Percentiles rank a stretch among this genome's conserved stretches.
phyloP scores from a whole-genome alignment of 2,329 filamentous ascomycete genomes.

The Dothistroma septosporum region DNA sequence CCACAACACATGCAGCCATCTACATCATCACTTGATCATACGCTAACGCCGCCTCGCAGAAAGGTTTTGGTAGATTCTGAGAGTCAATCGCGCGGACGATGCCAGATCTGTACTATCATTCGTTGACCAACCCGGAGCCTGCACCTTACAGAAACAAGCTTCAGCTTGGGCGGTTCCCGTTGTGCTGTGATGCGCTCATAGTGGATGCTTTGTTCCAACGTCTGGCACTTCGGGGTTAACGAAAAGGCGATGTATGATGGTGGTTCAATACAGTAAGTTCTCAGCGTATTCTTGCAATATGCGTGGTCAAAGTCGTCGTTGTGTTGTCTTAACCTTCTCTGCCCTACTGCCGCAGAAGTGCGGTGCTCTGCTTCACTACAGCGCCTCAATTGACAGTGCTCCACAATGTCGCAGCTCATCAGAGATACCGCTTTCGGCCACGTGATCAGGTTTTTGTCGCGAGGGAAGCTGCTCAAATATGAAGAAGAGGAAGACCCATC shows the following conservation, averaged over 20 bases:
- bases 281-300: neutral
- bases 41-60: neutral
- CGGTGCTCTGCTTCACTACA: neutral
- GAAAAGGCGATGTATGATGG: conserved; percentile 1
- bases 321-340: neutral
- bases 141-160: neutral
- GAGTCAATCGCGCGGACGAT: neutral
- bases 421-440: conserved; percentile 48
- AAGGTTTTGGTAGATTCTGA: neutral
- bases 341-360: too few species aligned
- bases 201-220: neutral
- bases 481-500: conserved; percentile 48
- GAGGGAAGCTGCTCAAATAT: conserved; percentile 43
- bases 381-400: neutral
- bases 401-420: conserved; percentile 35
- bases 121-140: neutral
- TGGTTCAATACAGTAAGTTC: neutral
- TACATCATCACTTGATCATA: neutral
- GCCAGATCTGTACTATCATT: neutral
- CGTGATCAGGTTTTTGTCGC: conserved; percentile 42
- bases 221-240: neutral
- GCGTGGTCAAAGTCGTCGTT: neutral
- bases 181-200: conserved; percentile 2
- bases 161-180: neutral
- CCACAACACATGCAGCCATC: neutral